Percentiles rank a stretch among this genome's conserved stretches.
These are phyloP conservation scores for Trichosporon sp. DNA, from an alignment of 1,284 basidiomycete species.

Conservation along the genomic window DNA sequence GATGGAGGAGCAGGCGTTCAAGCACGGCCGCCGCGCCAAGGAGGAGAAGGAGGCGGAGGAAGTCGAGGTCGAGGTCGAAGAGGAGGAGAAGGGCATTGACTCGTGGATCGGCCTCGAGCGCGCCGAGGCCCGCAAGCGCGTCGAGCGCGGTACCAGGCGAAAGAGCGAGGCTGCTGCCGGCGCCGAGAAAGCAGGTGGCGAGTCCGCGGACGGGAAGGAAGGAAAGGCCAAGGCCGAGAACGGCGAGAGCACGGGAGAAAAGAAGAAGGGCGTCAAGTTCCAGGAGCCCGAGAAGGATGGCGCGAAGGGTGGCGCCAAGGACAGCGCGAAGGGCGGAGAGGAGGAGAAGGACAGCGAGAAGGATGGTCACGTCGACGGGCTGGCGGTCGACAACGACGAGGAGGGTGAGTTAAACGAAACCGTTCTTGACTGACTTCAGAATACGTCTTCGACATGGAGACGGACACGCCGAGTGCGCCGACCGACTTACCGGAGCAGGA, in stretches of 20 bases:
- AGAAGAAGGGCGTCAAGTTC: conserved; percentile 14
- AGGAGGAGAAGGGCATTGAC: conserved; percentile 30
- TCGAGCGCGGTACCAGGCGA: neutral
- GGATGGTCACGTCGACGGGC: conserved; percentile 11
- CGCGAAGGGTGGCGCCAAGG: conserved; percentile 7
- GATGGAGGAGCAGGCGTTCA: conserved; percentile 26
- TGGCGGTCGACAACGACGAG: conserved; percentile 16
- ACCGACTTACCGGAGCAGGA: neutral
- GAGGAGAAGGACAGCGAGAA: conserved; percentile 3
- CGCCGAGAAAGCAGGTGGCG: conserved; percentile 7
- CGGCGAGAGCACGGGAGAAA: neutral
- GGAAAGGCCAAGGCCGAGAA: conserved; percentile 8
- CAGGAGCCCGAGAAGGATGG: conserved; percentile 13
- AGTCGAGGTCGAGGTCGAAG: conserved; percentile 18
- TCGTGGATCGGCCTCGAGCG: conserved; percentile 38
- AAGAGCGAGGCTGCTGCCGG: neutral
- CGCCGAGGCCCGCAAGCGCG: conserved; percentile 6
- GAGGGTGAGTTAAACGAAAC: conserved; percentile 23
- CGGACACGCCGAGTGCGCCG: conserved; percentile 25
- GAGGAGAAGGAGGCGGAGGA: conserved; percentile 15
- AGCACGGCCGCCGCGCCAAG: conserved; percentile 2
- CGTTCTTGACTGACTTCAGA: conserved; percentile 24
- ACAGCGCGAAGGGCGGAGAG: conserved; percentile 6
- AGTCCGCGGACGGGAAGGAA: conserved; percentile 25
- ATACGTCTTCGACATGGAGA: conserved; percentile 49